Evolutionary conservation across 352 stramenopile species (phyloP).

Genomic region (Albugo laibachii): DNA sequence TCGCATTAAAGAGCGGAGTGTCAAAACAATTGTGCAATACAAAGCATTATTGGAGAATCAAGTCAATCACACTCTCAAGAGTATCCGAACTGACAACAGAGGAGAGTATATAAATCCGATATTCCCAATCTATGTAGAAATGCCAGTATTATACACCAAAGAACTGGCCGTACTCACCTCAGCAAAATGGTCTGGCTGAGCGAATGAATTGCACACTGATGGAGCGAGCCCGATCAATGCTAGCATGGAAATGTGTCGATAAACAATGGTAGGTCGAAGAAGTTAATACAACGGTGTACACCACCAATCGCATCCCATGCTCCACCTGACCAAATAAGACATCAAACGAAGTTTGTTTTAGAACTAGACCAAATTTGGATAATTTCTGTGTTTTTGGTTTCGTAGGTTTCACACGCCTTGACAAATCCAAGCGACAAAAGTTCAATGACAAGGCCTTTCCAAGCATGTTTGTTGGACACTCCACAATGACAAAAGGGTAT

Average conservation of each 20-base stretch:
- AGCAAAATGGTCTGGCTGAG: constrained; percentile 12
- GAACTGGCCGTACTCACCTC: no score
- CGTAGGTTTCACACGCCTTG: constrained; percentile 10
- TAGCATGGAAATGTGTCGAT: constrained; percentile 8
- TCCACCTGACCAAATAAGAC: not conserved
- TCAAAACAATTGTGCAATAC: no score
- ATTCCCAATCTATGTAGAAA: no score
- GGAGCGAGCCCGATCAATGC: constrained; percentile 11
- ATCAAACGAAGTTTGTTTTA: constrained; percentile 10
- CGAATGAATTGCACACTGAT: constrained; percentile 13
- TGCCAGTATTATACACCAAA: no score
- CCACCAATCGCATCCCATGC: constrained; percentile 7
- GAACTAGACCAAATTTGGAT: constrained; percentile 2
- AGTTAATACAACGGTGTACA: constrained; percentile 11
- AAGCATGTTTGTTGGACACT: constrained; percentile 11
- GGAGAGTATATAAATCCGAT: no score
- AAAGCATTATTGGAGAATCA: no score
- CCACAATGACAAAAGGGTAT: constrained; percentile 7
- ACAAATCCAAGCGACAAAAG: constrained; percentile 10
- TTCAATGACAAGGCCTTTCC: constrained; percentile 9
- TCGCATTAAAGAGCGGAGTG: no score
- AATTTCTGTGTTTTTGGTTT: constrained; percentile 15
- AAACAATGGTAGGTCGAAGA: constrained; percentile 13
- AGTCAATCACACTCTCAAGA: constrained; percentile 7
- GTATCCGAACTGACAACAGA: constrained; percentile 3